Evolutionary conservation across 2,329 filamentous ascomycete genomes (phyloP).

Genomic region (Nemania sp.): DNA sequence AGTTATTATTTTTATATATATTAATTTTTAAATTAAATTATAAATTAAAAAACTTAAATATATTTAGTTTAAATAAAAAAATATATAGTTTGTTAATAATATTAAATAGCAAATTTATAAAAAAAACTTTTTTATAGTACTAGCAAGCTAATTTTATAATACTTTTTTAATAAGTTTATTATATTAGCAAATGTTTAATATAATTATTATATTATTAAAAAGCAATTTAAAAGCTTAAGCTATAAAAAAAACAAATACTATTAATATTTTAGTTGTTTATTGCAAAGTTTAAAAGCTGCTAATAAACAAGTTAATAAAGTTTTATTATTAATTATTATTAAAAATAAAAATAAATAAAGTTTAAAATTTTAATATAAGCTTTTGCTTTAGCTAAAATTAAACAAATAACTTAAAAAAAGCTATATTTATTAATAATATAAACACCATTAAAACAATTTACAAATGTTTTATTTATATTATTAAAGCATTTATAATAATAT

Average conservation of each 20-base stretch:
- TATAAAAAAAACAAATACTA: background rate
- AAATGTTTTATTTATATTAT: no score
- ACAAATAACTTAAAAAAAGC: no score
- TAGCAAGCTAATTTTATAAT: background rate
- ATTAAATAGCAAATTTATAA: no score
- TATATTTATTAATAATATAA: no score
- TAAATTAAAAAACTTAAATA: no score
- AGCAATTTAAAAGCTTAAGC: no score
- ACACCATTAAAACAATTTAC: no score
- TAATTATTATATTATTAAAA: background rate
- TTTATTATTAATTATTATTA: background rate
- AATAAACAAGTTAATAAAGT: background rate
- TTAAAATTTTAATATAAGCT: no score
- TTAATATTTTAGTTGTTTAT: background rate
- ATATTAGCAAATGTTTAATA: background rate
- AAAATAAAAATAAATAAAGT: background rate
- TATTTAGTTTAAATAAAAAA: no score
- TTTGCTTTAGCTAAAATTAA: background rate
- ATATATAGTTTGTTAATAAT: no score
- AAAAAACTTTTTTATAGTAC: background rate
- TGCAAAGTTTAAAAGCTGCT: background rate
- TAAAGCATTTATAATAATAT: background rate
- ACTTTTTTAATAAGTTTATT: background rate
- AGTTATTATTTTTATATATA: background rate
- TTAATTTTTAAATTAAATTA: background rate